Conservation (phyloP, 371 early-diverging fungal genomes). For the Saksenaea oblongispora region DNA sequence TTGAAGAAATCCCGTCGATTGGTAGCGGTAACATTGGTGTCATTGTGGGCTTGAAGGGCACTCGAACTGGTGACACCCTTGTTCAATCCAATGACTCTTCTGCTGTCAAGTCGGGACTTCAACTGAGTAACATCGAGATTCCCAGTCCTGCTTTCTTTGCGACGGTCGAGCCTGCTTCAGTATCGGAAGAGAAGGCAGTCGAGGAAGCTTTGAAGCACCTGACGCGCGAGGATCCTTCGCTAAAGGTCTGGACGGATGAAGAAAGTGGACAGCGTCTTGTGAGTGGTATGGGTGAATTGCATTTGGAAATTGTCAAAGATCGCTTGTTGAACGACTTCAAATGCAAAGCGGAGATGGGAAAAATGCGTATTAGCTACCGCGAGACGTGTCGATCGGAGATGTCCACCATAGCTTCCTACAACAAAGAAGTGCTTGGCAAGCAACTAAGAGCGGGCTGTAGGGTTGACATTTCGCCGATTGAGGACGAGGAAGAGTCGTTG, state of each 20-base stretch:
- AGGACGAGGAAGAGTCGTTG: not conserved
- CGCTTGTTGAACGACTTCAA: constrained; percentile 78
- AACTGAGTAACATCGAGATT: constrained; percentile 75
- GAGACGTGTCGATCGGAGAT: constrained; percentile 66
- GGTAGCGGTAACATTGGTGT: constrained; percentile 90
- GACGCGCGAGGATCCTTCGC: constrained; percentile 88
- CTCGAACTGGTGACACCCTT: constrained; percentile 93
- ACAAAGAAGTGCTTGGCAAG: constrained; percentile 78
- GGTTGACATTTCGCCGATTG: constrained; percentile 53
- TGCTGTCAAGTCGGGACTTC: constrained; percentile 49
- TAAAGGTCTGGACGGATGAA: constrained; percentile 72
- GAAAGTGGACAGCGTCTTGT: constrained; percentile 91
- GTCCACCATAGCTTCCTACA: constrained; percentile 46
- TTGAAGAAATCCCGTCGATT: constrained; percentile 81
- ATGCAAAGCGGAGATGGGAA: constrained; percentile 82
- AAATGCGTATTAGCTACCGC: constrained; percentile 86
- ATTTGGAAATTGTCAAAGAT: constrained; percentile 88
- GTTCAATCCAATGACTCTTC: constrained; percentile 53
- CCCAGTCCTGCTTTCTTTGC: constrained; percentile 93
- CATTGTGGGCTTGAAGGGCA: constrained; percentile 83
- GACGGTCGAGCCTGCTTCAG: constrained; percentile 78
- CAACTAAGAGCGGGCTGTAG: constrained; percentile 62
- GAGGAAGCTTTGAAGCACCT: constrained; percentile 76
- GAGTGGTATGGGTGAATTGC: constrained; percentile 97
- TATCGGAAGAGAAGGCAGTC: constrained; percentile 77